Conservation (phyloP, 495 filamentous ascomycete species). For the Penicillium parvum region DNA sequence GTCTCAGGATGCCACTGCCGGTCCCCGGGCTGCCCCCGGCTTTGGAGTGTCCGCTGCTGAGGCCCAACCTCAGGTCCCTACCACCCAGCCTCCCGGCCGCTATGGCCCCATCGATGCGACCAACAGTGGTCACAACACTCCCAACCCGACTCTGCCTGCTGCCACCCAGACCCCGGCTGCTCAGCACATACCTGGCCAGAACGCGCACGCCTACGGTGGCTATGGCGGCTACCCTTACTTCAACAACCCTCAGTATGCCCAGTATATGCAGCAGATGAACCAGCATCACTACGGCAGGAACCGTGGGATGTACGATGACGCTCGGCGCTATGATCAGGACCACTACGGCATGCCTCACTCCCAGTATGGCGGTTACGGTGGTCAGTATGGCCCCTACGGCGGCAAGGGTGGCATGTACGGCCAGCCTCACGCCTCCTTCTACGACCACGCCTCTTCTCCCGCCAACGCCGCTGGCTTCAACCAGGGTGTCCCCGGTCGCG, state of each 20-base stretch:
- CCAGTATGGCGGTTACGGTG: constrained; percentile 63
- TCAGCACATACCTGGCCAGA: constrained; percentile 59
- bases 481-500: constrained; percentile 58
- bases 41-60: constrained; percentile 73
- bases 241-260: constrained; percentile 70
- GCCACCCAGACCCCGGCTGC: constrained; percentile 60
- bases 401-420: constrained; percentile 76
- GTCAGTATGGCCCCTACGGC: constrained; percentile 67
- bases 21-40: constrained; percentile 58
- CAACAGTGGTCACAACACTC: constrained; percentile 82
- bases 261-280: constrained; percentile 69
- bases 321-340: constrained; percentile 50
- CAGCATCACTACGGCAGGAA: constrained; percentile 48
- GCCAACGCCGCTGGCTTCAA: constrained; percentile 67
- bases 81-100: constrained; percentile 61
- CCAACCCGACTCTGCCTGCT: constrained; percentile 70
- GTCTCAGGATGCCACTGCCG: constrained; percentile 69
- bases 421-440: constrained; percentile 76
- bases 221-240: constrained; percentile 76
- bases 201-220: constrained; percentile 53
- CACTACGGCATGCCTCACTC: constrained; percentile 49
- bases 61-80: constrained; percentile 69
- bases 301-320: constrained; percentile 54
- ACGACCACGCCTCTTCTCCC: constrained; percentile 74
- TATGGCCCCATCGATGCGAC: constrained; percentile 72